phyloP scores from a whole-genome alignment of 345 rosid genomes.

The Clausena lansium region DNA sequence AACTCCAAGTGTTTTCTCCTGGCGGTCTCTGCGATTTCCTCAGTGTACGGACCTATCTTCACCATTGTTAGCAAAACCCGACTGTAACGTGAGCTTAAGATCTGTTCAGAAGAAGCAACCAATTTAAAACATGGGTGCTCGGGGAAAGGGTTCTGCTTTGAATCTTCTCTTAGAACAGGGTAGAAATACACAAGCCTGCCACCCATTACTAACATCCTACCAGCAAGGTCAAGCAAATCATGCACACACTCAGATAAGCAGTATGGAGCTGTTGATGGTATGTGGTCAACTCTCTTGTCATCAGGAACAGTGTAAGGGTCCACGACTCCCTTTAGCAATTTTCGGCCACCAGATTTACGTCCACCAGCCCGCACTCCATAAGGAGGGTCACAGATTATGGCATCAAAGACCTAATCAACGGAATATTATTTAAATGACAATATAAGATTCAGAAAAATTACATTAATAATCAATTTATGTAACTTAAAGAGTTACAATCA shows the following conservation, averaged over 20 bases:
- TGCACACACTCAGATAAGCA: conserved; percentile 87
- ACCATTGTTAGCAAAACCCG: conserved; percentile 85
- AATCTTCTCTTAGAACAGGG: conserved; percentile 77
- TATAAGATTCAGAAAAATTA: background rate
- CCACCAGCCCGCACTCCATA: conserved; percentile 98
- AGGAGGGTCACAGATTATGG: conserved; percentile 90
- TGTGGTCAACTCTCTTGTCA: conserved; percentile 86
- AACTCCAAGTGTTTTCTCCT: conserved; percentile 70
- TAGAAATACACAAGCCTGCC: conserved; percentile 92
- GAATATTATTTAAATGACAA: background rate
- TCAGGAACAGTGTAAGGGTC: conserved; percentile 91
- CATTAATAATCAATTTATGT: background rate
- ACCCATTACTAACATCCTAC: conserved; percentile 75
- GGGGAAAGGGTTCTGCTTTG: conserved; percentile 43
- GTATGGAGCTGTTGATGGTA: conserved; percentile 91
- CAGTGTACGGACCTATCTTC: conserved; percentile 58
- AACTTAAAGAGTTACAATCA: background rate
- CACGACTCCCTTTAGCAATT: conserved; percentile 74
- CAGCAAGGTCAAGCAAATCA: conserved; percentile 85
- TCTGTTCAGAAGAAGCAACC: conserved; percentile 82
- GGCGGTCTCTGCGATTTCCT: conserved; percentile 60
- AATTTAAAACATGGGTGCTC: conserved; percentile 82
- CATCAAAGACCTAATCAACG: conserved; percentile 67
- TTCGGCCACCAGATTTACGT: conserved; percentile 91
- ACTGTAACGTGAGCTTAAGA: conserved; percentile 78